These are phyloP conservation scores for Pulveroboletus frians DNA, from an alignment of 768 basidiomycete species.

Conservation along the genomic window DNA sequence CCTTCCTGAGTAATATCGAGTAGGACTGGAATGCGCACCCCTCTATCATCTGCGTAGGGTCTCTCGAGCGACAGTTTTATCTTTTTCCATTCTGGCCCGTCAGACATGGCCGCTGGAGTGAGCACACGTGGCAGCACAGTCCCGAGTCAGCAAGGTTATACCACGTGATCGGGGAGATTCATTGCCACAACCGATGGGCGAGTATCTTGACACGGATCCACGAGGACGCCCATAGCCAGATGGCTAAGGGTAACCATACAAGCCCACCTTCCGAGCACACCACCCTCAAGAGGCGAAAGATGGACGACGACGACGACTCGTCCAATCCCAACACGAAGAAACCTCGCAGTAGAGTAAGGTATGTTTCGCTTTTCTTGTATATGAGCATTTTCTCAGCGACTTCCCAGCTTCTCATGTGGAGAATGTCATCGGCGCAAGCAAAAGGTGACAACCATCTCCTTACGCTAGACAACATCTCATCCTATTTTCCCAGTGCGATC, in stretches of 20 bases:
- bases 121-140: background rate
- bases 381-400: slow-evolving; percentile 3
- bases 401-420: slow-evolving; percentile 70
- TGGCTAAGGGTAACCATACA: slow-evolving; percentile 26
- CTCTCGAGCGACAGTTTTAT: slow-evolving; percentile 68
- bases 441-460: slow-evolving; percentile 45
- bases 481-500: slow-evolving; percentile 59
- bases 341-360: slow-evolving; percentile 72
- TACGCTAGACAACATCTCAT: slow-evolving; percentile 19
- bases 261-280: slow-evolving; percentile 26
- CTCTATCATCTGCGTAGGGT: slow-evolving; percentile 77
- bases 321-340: slow-evolving; percentile 51
- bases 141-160: background rate
- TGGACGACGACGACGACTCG: slow-evolving; percentile 50
- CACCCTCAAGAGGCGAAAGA: slow-evolving; percentile 55
- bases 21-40: slow-evolving; percentile 54
- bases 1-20: slow-evolving; percentile 69
- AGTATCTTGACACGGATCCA: slow-evolving; percentile 30
- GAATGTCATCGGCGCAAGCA: slow-evolving; percentile 89
- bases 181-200: slow-evolving; percentile 1
- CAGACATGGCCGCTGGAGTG: slow-evolving; percentile 13
- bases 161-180: slow-evolving; percentile 25
- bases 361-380: slow-evolving; percentile 15
- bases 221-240: slow-evolving; percentile 21
- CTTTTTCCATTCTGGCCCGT: slow-evolving; percentile 48